A percentile compares a stretch with the other conserved stretches of the same genome.
Evolutionary conservation across 2,329 filamentous ascomycete species (phyloP).

Genomic region (Penicillium sp.): DNA sequence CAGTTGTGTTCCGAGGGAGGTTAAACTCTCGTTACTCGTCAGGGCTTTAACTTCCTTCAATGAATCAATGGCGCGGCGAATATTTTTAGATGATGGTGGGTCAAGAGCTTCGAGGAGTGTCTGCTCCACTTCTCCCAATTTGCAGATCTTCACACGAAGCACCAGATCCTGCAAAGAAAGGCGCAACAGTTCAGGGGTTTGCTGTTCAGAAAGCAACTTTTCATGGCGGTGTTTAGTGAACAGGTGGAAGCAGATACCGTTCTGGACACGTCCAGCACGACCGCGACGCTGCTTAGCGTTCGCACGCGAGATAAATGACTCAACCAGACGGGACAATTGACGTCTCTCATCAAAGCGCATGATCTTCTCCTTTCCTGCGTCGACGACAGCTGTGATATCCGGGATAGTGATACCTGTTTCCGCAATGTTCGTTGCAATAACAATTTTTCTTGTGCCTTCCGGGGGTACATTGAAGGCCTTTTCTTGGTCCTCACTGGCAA

Average conservation of each 20-base stretch:
- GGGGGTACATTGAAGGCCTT: conserved; percentile 86
- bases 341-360: conserved; percentile 92
- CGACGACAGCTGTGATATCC: conserved; percentile 94
- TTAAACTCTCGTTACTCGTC: conserved; percentile 77
- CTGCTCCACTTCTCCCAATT: conserved; percentile 87
- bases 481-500: conserved; percentile 95
- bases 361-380: conserved; percentile 94
- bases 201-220: conserved; percentile 78
- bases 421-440: conserved; percentile 95
- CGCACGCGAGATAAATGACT: conserved; percentile 91
- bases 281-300: conserved; percentile 95
- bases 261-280: conserved; percentile 90
- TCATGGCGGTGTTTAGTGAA: conserved; percentile 91
- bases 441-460: conserved; percentile 81
- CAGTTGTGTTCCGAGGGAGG: conserved; percentile 79
- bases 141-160: conserved; percentile 96
- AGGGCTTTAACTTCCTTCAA: conserved; percentile 90
- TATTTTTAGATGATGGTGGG: conserved; percentile 86
- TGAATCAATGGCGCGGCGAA: conserved; percentile 86
- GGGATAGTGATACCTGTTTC: conserved; percentile 99
- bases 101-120: conserved; percentile 86
- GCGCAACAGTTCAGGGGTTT: conserved; percentile 94
- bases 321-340: conserved; percentile 85
- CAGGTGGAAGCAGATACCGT: conserved; percentile 92
- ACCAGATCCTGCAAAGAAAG: conserved; percentile 92